Evolutionary conservation across 805 yeast species (phyloP), one percentile per base, ranked within the genome.

Genomic region (Candida boidinii): DNA sequence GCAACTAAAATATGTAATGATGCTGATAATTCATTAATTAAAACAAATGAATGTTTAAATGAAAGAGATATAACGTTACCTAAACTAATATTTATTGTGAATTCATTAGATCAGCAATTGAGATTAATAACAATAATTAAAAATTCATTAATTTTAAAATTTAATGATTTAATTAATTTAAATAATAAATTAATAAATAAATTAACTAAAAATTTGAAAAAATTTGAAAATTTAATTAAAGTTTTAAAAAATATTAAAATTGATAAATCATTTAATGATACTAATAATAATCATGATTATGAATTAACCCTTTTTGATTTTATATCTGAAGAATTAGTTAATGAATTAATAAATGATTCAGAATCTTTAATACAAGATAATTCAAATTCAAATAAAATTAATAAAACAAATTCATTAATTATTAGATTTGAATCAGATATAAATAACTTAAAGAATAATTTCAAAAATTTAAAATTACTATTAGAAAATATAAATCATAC

Each of bases 1-100:
- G 80, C 79, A 0, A 74, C 69, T 34, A 55, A 59, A 7, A 45
- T 70, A 4, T 75, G 83, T 33, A 60, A 62, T n/a, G 62, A 60
- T 22, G 77, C 80, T 14, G 68, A 68, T 43, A 42, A 45, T 15
- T 46, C 53, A 16, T 57, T 73, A 7, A 50, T 55, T 1, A 50
- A 53, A 9, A 58, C 67, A 2, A 49, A 55, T 22, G 48, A 45
- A n/a, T 49, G 58, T 11, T 53, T 72, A 7, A 60, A 58, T 22
- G 42, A 48, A 17, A 60, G 70, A 35, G 67, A 70, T 24, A 56
- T 60, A 11, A 48, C 55, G 26, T 51, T 68, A 42, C 64, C 71
- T 3, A 63, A 60, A 32, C 49, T 66, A 8, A 56, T 56, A 20
- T 77, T 68, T 42, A 47, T 71, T 28, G 48, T 62, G 16, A 64